A percentile compares a stretch with the other conserved stretches of the same genome.
Conservation (phyloP, 805 yeast species). For the Debaryomyces tyrocola region DNA sequence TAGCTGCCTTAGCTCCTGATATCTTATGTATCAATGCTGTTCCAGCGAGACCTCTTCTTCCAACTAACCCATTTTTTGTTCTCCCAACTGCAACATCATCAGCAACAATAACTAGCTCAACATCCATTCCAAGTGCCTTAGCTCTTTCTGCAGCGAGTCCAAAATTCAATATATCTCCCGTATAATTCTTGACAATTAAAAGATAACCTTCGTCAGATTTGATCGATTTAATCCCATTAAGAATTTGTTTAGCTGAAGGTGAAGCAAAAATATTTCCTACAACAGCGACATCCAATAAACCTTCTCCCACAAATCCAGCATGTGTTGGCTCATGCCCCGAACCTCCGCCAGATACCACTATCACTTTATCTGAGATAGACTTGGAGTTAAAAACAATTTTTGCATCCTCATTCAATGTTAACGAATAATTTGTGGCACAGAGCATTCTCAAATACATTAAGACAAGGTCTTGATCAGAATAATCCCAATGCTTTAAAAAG, state of each 20-base stretch:
- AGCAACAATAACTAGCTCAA: slow-evolving; percentile 69
- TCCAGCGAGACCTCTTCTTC: slow-evolving; percentile 87
- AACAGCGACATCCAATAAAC: slow-evolving; percentile 76
- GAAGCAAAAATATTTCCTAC: slow-evolving; percentile 84
- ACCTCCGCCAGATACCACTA: slow-evolving; percentile 63
- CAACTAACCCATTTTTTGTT: slow-evolving; percentile 81
- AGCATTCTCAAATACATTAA: slow-evolving; percentile 1
- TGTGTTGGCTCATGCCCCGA: slow-evolving; percentile 89
- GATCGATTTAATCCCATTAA: slow-evolving; percentile 47
- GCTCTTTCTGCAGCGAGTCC: slow-evolving; percentile 84
- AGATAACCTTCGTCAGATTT: slow-evolving; percentile 62
- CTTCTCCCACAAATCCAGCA: slow-evolving; percentile 80
- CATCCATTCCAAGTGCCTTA: slow-evolving; percentile 61
- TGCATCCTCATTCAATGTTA: slow-evolving; percentile 7
- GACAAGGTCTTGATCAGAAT: neutral
- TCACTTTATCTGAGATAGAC: neutral
- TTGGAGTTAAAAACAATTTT: slow-evolving; percentile 2
- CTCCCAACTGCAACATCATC: slow-evolving; percentile 91
- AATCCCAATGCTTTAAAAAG: too few relatives aligned
- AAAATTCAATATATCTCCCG: slow-evolving; percentile 86
- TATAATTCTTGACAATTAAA: slow-evolving; percentile 78
- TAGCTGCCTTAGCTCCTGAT: slow-evolving; percentile 51
- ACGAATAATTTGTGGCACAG: neutral
- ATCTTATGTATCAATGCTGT: slow-evolving; percentile 78
- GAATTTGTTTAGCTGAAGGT: slow-evolving; percentile 78